Conservation (phyloP, 345 rosid species). For the Boechera retrofracta region DNA sequence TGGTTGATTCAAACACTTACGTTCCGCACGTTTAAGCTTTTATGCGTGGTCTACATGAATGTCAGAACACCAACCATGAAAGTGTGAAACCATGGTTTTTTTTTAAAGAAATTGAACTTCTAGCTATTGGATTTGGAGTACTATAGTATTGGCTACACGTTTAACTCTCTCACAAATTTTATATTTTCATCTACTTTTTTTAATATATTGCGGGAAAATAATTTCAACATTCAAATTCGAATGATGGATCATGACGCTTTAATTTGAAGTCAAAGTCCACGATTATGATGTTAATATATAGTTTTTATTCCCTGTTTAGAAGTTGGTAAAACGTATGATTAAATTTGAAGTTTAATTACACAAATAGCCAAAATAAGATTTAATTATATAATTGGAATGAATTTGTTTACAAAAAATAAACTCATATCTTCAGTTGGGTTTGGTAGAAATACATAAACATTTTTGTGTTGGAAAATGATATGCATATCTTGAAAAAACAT, state of each 20-base stretch:
- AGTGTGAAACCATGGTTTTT: background rate
- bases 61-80: conserved; percentile 13
- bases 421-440: no score
- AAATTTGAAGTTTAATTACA: background rate
- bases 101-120: background rate
- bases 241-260: conserved; percentile 4
- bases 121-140: background rate
- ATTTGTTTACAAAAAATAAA: no score
- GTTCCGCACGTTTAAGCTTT: conserved; percentile 31
- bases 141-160: conserved; percentile 10
- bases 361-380: background rate
- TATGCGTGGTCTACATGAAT: background rate
- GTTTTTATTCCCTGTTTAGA: background rate
- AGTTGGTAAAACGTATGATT: background rate
- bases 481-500: no score
- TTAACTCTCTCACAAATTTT: background rate
- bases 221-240: background rate
- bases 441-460: no score
- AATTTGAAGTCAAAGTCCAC: background rate
- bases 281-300: background rate
- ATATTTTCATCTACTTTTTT: background rate
- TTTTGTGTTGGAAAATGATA: no score
- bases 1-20: conserved; percentile 17
- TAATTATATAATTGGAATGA: background rate
- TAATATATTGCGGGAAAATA: background rate